Evolutionary conservation across 2,329 filamentous ascomycete genomes (phyloP).

Genomic region (Triangularia setosa): DNA sequence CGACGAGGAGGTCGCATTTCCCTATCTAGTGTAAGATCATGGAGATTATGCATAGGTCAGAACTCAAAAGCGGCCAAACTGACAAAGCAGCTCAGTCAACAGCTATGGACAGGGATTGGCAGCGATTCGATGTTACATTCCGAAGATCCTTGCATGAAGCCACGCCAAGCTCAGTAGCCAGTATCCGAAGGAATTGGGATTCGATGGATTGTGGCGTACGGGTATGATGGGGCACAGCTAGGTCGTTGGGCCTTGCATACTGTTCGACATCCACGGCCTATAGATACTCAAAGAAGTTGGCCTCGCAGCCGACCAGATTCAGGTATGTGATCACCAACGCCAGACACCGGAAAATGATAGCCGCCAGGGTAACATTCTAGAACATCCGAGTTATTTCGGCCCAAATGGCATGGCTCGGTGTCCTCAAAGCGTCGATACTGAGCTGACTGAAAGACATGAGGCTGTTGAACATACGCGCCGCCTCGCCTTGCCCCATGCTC

Average conservation of each 20-base stretch:
- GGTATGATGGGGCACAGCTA: background rate
- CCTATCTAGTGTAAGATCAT: background rate
- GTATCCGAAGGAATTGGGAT: background rate
- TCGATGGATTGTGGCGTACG: background rate
- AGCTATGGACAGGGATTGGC: background rate
- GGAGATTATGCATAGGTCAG: background rate
- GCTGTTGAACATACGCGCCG: background rate
- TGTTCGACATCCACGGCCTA: background rate
- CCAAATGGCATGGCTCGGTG: background rate
- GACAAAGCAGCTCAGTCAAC: background rate
- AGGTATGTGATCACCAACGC: background rate
- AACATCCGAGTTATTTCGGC: background rate
- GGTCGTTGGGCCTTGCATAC: background rate
- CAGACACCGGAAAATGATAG: background rate
- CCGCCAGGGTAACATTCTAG: no score
- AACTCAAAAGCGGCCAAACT: background rate
- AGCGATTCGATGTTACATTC: background rate
- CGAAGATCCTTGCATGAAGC: constrained; percentile 1
- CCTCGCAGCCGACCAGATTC: background rate
- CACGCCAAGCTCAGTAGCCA: background rate
- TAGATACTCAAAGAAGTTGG: background rate
- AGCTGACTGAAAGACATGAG: background rate
- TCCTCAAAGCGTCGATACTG: background rate
- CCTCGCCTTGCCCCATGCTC: background rate
- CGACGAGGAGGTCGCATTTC: background rate